Evolutionary conservation across 108 stramenopile species (phyloP).

Genomic region (Nitzschia sp.): DNA sequence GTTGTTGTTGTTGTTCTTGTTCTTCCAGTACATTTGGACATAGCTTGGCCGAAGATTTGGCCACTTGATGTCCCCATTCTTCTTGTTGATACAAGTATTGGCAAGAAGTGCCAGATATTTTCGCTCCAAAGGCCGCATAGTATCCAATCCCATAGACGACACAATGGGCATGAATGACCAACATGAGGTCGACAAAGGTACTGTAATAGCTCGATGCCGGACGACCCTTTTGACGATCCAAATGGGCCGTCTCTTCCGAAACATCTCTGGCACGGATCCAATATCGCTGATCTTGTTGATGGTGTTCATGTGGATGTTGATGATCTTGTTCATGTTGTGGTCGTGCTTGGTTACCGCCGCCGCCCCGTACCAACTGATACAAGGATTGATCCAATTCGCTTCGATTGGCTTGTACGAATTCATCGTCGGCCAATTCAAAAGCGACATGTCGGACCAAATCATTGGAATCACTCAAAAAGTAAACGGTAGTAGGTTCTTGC

Average conservation of each 20-base stretch:
- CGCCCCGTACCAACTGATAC: neutral
- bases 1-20: too few relatives aligned
- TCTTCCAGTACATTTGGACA: too few relatives aligned
- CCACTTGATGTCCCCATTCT: constrained; percentile 33
- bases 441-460: constrained; percentile 50
- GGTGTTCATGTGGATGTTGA: neutral
- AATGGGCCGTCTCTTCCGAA: constrained; percentile 45
- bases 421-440: constrained; percentile 23
- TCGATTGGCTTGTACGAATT: neutral
- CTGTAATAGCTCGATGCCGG: constrained; percentile 38
- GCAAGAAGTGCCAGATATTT: constrained; percentile 46
- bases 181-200: constrained; percentile 54
- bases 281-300: neutral
- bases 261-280: constrained; percentile 34
- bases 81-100: constrained; percentile 48
- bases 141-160: constrained; percentile 60
- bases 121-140: constrained; percentile 57
- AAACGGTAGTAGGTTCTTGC: constrained; percentile 21
- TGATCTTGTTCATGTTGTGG: neutral
- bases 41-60: constrained; percentile 12
- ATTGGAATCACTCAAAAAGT: constrained; percentile 65
- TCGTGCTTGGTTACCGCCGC: too few relatives aligned
- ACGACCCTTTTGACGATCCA: constrained; percentile 61
- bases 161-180: constrained; percentile 47
- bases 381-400: constrained; percentile 11